Percentiles rank a stretch among this genome's conserved stretches.
Evolutionary conservation across 2,329 filamentous ascomycete species (phyloP).

Genomic region (Pseudocercospora macadamiae): DNA sequence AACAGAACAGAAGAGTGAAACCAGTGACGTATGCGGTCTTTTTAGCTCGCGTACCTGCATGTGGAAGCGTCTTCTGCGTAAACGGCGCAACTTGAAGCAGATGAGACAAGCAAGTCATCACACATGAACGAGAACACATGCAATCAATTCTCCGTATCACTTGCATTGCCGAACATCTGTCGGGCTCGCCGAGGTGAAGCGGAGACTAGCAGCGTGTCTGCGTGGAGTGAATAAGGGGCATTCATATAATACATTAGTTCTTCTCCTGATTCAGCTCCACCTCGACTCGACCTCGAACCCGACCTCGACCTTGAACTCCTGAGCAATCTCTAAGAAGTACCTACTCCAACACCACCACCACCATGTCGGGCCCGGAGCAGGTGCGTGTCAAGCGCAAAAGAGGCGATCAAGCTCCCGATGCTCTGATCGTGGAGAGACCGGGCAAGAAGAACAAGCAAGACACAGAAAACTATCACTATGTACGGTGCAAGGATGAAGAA

Average conservation of each 20-base stretch:
- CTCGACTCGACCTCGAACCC: not conserved
- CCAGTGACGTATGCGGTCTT: not conserved
- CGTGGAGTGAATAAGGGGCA: no score
- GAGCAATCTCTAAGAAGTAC: not conserved
- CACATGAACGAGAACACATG: not conserved
- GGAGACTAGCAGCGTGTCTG: no score
- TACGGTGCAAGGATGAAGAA: slow-evolving; percentile 21
- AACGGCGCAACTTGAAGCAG: no score
- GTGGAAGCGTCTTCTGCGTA: no score
- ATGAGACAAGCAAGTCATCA: no score
- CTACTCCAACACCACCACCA: no score
- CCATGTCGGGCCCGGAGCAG: slow-evolving; percentile 30
- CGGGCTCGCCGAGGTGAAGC: not conserved
- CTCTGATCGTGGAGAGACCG: slow-evolving; percentile 31
- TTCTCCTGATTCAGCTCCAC: not conserved
- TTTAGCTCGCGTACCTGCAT: not conserved
- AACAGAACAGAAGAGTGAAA: not conserved
- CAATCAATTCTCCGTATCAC: not conserved
- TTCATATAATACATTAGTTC: no score
- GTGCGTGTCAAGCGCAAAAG: slow-evolving; percentile 36
- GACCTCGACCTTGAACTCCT: no score
- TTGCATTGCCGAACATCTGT: not conserved
- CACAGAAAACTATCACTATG: slow-evolving; percentile 22
- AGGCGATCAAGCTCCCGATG: slow-evolving; percentile 32
- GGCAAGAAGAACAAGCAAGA: slow-evolving; percentile 29